Evolutionary conservation across 768 basidiomycete genomes (phyloP).

Genomic region (Ramaria rubella): DNA sequence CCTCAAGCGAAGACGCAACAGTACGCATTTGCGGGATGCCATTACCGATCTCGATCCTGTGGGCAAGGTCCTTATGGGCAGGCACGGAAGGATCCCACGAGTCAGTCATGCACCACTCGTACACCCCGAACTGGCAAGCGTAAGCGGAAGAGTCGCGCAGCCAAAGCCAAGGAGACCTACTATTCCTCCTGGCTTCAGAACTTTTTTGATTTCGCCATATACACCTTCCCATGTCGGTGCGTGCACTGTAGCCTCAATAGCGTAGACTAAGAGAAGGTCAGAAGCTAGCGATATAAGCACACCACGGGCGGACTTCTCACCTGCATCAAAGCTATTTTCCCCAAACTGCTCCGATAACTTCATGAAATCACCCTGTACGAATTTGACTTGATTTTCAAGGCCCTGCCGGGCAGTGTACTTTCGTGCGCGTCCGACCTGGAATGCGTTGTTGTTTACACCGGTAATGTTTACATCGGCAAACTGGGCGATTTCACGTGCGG

Average conservation of each 20-base stretch:
- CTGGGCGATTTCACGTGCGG: constrained; percentile 88
- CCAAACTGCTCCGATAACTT: constrained; percentile 88
- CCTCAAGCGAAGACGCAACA: constrained; percentile 59
- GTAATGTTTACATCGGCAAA: constrained; percentile 82
- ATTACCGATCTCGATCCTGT: constrained; percentile 89
- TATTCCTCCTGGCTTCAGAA: constrained; percentile 92
- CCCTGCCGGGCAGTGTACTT: constrained; percentile 75
- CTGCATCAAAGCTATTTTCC: constrained; percentile 89
- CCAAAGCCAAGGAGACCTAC: constrained; percentile 40
- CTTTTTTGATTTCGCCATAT: constrained; percentile 87
- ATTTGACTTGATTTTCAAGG: constrained; percentile 69
- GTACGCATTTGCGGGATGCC: constrained; percentile 98
- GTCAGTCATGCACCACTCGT: constrained; percentile 99
- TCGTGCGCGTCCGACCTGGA: constrained; percentile 83
- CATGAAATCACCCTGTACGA: constrained; percentile 96
- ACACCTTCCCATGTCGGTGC: constrained; percentile 95
- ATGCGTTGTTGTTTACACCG: constrained; percentile 94
- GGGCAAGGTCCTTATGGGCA: constrained; percentile 83
- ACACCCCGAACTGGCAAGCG: constrained; percentile 90
- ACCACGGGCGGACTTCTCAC: constrained; percentile 35
- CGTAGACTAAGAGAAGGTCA: constrained; percentile 58
- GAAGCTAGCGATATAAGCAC: not conserved
- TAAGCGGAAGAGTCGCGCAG: not conserved
- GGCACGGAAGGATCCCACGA: constrained; percentile 81
- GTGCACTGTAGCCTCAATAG: constrained; percentile 96